Conservation (phyloP, 73 alveolate species). For the Vitrella brassicaformis region DNA sequence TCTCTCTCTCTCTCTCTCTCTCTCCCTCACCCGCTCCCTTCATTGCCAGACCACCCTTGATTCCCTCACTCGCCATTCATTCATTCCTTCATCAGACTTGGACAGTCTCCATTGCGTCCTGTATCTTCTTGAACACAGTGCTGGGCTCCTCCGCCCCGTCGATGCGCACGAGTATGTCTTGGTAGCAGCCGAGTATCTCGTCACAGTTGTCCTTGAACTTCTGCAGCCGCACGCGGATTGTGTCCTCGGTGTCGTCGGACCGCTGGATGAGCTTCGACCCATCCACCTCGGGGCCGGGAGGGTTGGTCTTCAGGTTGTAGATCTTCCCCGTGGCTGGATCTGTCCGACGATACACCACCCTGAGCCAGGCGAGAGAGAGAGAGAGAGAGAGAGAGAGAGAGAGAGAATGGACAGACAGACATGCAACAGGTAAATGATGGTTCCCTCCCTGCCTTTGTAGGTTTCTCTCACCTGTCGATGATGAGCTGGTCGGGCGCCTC, state of each 20-base stretch:
- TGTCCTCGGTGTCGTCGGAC: background rate
- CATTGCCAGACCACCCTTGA: no score
- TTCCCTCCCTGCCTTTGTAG: no score
- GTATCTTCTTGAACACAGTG: background rate
- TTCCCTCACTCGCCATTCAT: no score
- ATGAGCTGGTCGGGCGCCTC: background rate
- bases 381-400: no score
- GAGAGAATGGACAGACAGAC: no score
- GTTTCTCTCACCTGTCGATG: background rate
- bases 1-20: no score
- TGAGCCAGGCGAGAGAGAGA: no score
- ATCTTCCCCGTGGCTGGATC: background rate
- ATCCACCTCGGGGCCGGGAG: background rate
- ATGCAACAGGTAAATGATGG: no score
- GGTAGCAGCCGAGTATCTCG: background rate
- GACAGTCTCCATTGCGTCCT: background rate
- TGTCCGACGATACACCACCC: background rate
- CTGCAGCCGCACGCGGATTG: background rate
- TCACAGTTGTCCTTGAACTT: background rate
- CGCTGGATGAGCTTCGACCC: background rate
- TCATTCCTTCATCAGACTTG: no score
- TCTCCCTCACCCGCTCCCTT: no score
- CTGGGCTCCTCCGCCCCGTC: background rate
- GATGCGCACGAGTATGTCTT: background rate
- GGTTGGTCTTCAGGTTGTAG: background rate